phyloP scores from a whole-genome alignment of 768 basidiomycete species.

The Amanita pseudoporphyria region DNA sequence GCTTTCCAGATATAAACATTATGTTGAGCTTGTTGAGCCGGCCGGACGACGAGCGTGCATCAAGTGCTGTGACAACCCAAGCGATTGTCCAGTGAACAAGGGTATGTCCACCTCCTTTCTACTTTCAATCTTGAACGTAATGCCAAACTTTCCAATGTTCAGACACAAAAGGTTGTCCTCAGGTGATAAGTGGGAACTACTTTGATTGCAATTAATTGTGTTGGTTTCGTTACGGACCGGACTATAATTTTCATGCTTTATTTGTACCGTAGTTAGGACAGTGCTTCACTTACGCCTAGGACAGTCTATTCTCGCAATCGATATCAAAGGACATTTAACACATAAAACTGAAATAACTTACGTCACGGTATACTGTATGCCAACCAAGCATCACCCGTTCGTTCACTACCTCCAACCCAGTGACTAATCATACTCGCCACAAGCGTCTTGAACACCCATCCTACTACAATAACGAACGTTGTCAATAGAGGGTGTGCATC shows the following conservation, averaged over 20 bases:
- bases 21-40: conserved; percentile 50
- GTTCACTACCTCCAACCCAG: conserved; percentile 49
- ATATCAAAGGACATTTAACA: not conserved
- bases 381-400: conserved; percentile 60
- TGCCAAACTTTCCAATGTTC: not conserved
- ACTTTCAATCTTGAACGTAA: not conserved
- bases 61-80: conserved; percentile 44
- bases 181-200: conserved; percentile 44
- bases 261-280: no score
- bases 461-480: conserved; percentile 61
- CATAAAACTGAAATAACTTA: not conserved
- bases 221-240: not conserved
- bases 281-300: not conserved
- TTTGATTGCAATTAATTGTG: conserved; percentile 29
- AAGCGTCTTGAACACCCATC: conserved; percentile 64
- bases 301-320: no score
- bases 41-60: conserved; percentile 42
- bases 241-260: not conserved
- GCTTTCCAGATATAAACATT: conserved; percentile 40
- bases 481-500: conserved; percentile 70
- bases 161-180: conserved; percentile 44
- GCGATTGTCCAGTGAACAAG: conserved; percentile 42
- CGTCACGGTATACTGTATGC: conserved; percentile 71
- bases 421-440: conserved; percentile 51
- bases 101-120: conserved; percentile 20